Conservation (phyloP, 2,329 filamentous ascomycete species). For the Graphium sp. region DNA sequence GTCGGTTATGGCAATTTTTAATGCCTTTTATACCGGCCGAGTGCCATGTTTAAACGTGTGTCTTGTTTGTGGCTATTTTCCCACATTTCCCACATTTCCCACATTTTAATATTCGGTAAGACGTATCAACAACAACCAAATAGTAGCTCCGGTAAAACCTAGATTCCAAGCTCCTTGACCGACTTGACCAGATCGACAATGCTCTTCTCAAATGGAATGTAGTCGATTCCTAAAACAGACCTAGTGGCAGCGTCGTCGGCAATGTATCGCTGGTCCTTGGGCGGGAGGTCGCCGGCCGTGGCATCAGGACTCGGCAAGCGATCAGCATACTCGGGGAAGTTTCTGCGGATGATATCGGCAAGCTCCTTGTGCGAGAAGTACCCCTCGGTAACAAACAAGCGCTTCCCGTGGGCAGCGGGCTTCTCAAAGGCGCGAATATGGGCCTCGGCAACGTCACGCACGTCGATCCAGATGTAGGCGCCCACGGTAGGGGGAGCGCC, state of each 20-base stretch:
- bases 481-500: constrained; percentile 21
- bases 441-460: constrained; percentile 34
- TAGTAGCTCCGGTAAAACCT: too few species aligned
- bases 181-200: constrained; percentile 48
- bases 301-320: constrained; percentile 25
- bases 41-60: too few species aligned
- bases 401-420: constrained; percentile 26
- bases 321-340: constrained; percentile 32
- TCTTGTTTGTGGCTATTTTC: too few species aligned
- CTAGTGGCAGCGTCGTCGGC: constrained; percentile 42
- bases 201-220: constrained; percentile 41
- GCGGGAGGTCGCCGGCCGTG: constrained; percentile 22
- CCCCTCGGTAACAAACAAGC: constrained; percentile 31
- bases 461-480: constrained; percentile 33
- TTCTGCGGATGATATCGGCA: constrained; percentile 21
- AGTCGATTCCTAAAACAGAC: constrained; percentile 44
- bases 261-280: constrained; percentile 25
- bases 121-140: too few species aligned
- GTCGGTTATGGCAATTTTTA: too few species aligned
- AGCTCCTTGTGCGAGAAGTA: constrained; percentile 28
- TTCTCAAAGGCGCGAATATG: constrained; percentile 34
- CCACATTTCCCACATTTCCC: too few species aligned
- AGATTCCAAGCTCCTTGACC: too few species aligned
- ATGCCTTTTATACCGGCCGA: too few species aligned
- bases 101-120: too few species aligned